Evolutionary conservation across 1,284 basidiomycete species (phyloP), one percentile per base, ranked within the genome.

Genomic region (Ustilago sp.): DNA sequence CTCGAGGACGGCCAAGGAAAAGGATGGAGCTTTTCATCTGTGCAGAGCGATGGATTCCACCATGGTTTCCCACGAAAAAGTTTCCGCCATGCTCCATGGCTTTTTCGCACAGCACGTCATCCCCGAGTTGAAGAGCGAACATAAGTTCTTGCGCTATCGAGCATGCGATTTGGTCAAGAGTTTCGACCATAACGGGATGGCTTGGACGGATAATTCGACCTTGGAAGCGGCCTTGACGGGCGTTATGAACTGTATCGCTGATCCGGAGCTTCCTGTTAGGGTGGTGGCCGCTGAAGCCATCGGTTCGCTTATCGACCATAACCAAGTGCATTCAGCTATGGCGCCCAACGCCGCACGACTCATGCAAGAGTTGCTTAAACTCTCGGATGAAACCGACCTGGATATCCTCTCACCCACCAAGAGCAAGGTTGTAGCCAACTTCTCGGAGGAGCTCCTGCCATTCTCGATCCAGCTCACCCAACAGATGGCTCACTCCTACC

Each of bases 311-410:
- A 90, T 94, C 35, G 88, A 90, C n/a, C 87, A 88, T 80, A 85
- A 87, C 53, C 91, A 83, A 91, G 93, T 95, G 61, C 90, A 90
- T 77, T 88, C 86, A 6, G 91, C 91, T 9, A 91, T 95, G 66
- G 89, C 91, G 8, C 92, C 93, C 17, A 91, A 92, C 82, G 92
- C 95, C 41, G 93, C 91, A 48, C 92, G 94, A 83, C 91, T 96
- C 79, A 92, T 96, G 79, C 93, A 94, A 92, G 93, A 93, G 83
- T 88, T 95, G 31, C 89, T 95, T 75, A 94, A 94, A 86, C 89
- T 96, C 43, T 91, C 92, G 8, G 93, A 95, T 83, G 93, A 95
- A 86, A 94, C 93, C 39, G 94, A 96, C 84, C 88, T 96, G 39
- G 94, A 96, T 85, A 89, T 93, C 52, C 88, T 96, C 57, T 94